Percentiles rank a stretch among this genome's conserved stretches.
Evolutionary conservation across 2,329 filamentous ascomycete genomes (phyloP).

Genomic region (Hawksworthiomyces lignivorus): DNA sequence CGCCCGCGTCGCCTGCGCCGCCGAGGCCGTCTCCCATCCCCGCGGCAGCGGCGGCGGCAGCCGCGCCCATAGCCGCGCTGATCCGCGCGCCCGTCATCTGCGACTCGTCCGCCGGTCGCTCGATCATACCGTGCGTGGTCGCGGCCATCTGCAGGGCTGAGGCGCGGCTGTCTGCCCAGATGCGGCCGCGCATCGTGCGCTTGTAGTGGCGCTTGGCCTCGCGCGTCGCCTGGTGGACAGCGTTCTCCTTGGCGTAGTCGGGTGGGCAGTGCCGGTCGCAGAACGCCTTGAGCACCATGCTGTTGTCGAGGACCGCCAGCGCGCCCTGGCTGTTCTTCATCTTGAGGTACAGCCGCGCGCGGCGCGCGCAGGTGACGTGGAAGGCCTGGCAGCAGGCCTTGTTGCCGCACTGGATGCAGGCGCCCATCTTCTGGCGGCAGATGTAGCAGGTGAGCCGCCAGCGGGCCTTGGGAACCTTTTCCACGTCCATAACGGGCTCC

Average conservation of each 20-base stretch:
- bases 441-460: slow-evolving; percentile 97
- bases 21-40: not conserved
- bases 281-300: slow-evolving; percentile 82
- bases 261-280: slow-evolving; percentile 90
- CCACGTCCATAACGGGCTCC: slow-evolving; percentile 96
- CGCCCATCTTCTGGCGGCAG: slow-evolving; percentile 94
- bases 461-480: slow-evolving; percentile 89
- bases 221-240: slow-evolving; percentile 69
- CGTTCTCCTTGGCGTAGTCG: slow-evolving; percentile 82
- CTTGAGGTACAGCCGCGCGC: slow-evolving; percentile 79
- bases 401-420: slow-evolving; percentile 96
- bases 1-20: not conserved
- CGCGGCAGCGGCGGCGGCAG: not conserved
- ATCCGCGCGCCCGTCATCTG: slow-evolving; percentile 80
- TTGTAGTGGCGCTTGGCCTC: slow-evolving; percentile 87
- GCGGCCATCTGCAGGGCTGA: slow-evolving; percentile 76
- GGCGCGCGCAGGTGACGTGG: slow-evolving; percentile 89
- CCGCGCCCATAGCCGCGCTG: slow-evolving; percentile 50
- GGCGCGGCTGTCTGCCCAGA: slow-evolving; percentile 87
- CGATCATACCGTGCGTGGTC: slow-evolving; percentile 51
- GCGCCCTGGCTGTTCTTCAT: slow-evolving; percentile 91
- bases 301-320: slow-evolving; percentile 68
- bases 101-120: slow-evolving; percentile 71
- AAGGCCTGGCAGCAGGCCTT: slow-evolving; percentile 96
- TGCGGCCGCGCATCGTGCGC: slow-evolving; percentile 75